Base-by-base conservation (phyloP, 2,329 filamentous ascomycete species). In the Penicillium decumbens region DNA sequence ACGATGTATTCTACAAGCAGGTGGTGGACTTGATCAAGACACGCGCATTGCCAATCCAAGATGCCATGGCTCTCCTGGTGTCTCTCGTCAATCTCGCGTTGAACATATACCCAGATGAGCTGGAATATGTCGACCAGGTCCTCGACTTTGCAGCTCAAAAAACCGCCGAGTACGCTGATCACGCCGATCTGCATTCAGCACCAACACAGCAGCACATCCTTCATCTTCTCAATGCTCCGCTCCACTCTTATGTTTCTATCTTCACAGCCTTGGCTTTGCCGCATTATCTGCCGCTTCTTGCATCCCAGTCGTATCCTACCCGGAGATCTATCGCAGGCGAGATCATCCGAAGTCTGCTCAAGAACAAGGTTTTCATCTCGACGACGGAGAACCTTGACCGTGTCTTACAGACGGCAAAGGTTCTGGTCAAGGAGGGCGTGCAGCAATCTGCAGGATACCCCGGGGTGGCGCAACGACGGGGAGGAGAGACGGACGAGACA, bases 1-100 rank as follows among this genome's bases (percentile, higher is more conserved):
- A 97, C 69, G 91, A 97, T 71, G 89, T 97, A 51, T 98, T 97
- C 77, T 95, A 97, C 65, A 86, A 90, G 44, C 93, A 97, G 70
- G 93, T 97, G 54, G 87, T 95, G 65, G 91, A 92, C 63, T 77
- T 98, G 44, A 91, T 97, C 54, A 92, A 90, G 71, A 88, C 88
- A 45, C 89, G 96, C 65, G 85, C 89, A 59, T 78, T 98, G 45
- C 87, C 91, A 0, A 92, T 98, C 57, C 90, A 95, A 69, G 95
- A 98, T 67, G 95, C 88, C 15, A 93, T 95, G 61, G 93, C 91
- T 8, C 76, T 98, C 37, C 78, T 97, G 39, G 92, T 95, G n/a
- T 98, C 93, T 4, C 78, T 98, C 35, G 85, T 87, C 33, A 97
- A 97, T 61, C 81, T 98, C 49, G 90, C 95, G 8, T 79, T 98